Base-by-base conservation (phyloP, 768 basidiomycete species). In the Lactarius deliciosus region DNA sequence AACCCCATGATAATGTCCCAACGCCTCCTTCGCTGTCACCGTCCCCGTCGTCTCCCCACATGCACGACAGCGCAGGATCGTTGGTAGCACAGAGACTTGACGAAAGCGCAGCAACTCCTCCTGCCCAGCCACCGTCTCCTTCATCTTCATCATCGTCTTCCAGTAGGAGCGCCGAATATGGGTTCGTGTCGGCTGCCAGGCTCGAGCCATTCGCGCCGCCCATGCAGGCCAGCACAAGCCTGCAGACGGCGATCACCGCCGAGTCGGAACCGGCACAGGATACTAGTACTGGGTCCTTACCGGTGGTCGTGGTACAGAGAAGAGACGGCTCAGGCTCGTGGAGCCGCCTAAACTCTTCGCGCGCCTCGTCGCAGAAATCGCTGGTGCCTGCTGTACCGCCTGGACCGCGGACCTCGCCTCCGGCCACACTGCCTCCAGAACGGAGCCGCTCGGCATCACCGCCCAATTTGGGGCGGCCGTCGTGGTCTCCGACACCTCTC, bases 151-250 rank as follows among this genome's bases (percentile, higher is more conserved):
- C 47, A 25, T 10, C 47, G 1, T 15, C 47, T 25, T 22, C 47
- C 22, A 25, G 4, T 5, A 32, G 32, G 3, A 16, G 28, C 30
- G 8, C 32, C 30, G 54, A 32, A 20, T 15, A 28, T 18, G 53
- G 28, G 13, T 54, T 30, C 53, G 53, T 30, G 10, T 15, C 18
- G 16, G 22, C 53, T 5, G 25, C 18, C 7, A 32, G 32, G 30
- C 30, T 32, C 18, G 54, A 32, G 54, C 25, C 28, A 32, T 56
- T 56, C 54, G 54, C 54, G 54, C 54, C 54, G 13, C 54, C 30
- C 30, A 56, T 56, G 54, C 54, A 56, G 15, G 54, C 54, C 54
- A 56, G 28, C 54, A 9, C 54, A 18, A 56, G 54, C 11, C 54
- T 56, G 18, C 54, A 18, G 30, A 56, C 54, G 16, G 30, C 54